A percentile compares a stretch with the other conserved stretches of the same genome.
Evolutionary conservation across 441 rosid species (phyloP).

Genomic region (Macaranga tanarius): DNA sequence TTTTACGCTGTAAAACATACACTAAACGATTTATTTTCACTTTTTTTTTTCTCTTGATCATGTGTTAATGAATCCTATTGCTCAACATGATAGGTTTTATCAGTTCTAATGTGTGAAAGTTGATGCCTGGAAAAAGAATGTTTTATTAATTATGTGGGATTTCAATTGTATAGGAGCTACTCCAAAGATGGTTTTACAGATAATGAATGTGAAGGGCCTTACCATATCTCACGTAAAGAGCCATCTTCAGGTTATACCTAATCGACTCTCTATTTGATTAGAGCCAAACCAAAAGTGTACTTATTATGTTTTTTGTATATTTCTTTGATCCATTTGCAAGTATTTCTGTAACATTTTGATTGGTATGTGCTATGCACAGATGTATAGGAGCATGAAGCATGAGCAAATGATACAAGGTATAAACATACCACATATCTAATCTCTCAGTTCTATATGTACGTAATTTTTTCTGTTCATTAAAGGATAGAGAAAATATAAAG

Average conservation of each 20-base stretch:
- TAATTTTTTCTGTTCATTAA: neutral
- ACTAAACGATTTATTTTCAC: neutral
- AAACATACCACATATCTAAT: neutral
- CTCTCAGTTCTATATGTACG: neutral
- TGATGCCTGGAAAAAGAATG: neutral
- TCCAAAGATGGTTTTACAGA: constrained; percentile 90
- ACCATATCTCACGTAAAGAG: constrained; percentile 98
- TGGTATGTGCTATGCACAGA: constrained; percentile 35
- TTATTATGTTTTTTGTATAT: neutral
- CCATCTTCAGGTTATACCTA: constrained; percentile 79
- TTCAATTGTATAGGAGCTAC: constrained; percentile 63
- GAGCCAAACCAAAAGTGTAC: neutral
- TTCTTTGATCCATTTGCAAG: neutral
- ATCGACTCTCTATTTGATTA: neutral
- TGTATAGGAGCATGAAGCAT: constrained; percentile 77
- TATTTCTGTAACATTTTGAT: neutral
- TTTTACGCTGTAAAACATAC: too few relatives aligned
- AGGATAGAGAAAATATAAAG: too few relatives aligned
- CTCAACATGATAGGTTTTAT: too few relatives aligned
- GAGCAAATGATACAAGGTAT: constrained; percentile 78
- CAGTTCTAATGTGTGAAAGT: too few relatives aligned
- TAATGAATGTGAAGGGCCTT: constrained; percentile 96
- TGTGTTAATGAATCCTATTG: neutral
- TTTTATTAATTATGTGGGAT: neutral
- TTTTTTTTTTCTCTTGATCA: too few relatives aligned